Conservation (phyloP, 2,329 filamentous ascomycete species). For the Ploettnerulaceae sp. region DNA sequence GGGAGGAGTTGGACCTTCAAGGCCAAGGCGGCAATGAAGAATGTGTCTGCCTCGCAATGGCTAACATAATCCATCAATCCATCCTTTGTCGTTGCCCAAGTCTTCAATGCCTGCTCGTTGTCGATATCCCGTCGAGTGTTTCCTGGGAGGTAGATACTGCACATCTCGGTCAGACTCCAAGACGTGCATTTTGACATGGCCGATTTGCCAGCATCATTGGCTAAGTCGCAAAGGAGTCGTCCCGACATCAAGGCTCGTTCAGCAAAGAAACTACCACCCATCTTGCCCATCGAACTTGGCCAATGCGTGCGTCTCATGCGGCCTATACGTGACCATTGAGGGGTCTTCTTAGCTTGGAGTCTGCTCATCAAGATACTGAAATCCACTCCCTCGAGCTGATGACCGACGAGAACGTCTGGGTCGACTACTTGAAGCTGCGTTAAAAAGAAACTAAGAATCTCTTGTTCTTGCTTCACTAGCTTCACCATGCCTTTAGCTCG, state of each 20-base stretch:
- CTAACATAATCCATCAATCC: constrained; percentile 90
- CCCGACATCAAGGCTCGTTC: constrained; percentile 88
- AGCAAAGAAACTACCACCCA: constrained; percentile 85
- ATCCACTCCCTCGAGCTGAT: constrained; percentile 95
- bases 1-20: constrained; percentile 87
- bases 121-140: constrained; percentile 71
- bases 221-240: constrained; percentile 85
- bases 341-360: constrained; percentile 83
- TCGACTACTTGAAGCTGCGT: constrained; percentile 84
- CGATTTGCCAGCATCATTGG: constrained; percentile 95
- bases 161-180: constrained; percentile 98
- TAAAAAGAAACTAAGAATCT: constrained; percentile 82
- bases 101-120: constrained; percentile 78
- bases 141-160: constrained; percentile 75
- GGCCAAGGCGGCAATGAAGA: constrained; percentile 88
- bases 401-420: constrained; percentile 88
- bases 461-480: constrained; percentile 76
- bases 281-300: constrained; percentile 81
- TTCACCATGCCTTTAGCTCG: constrained; percentile 74
- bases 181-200: constrained; percentile 96
- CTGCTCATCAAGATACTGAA: constrained; percentile 86
- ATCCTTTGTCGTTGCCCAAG: constrained; percentile 77
- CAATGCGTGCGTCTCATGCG: constrained; percentile 77
- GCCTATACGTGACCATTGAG: constrained; percentile 91
- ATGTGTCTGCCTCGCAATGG: constrained; percentile 92